phyloP scores from a whole-genome alignment of 2,329 filamentous ascomycete genomes.

The Arthrobotrys pseudoclavata region DNA sequence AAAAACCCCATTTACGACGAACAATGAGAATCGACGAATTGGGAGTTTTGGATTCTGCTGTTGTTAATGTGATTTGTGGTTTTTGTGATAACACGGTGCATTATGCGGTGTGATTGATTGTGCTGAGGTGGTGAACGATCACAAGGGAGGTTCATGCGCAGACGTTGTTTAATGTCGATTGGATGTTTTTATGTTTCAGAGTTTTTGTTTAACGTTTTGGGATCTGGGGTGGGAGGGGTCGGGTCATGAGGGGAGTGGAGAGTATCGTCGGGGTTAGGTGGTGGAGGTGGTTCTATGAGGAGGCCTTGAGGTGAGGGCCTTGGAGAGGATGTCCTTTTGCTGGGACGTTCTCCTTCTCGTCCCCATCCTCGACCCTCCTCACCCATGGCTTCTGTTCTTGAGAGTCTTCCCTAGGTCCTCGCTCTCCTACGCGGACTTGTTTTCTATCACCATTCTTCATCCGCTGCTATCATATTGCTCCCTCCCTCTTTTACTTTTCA shows the following conservation, averaged over 20 bases:
- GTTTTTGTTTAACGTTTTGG: conserved; percentile 1
- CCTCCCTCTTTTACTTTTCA: too few species aligned
- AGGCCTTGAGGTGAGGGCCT: background rate
- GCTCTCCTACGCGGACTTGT: background rate
- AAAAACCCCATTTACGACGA: background rate
- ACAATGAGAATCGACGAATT: background rate
- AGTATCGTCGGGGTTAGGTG: background rate
- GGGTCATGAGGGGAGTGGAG: background rate
- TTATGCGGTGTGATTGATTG: conserved; percentile 16
- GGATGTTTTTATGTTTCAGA: conserved; percentile 23
- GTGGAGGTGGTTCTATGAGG: background rate
- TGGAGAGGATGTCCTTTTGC: background rate
- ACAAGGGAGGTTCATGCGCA: conserved; percentile 23
- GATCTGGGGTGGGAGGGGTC: background rate
- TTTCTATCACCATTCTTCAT: background rate
- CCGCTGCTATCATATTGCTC: too few species aligned
- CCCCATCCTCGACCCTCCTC: background rate
- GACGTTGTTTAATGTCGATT: conserved; percentile 15
- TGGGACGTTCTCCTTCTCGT: background rate
- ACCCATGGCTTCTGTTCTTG: background rate
- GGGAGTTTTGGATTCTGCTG: background rate
- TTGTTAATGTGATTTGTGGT: background rate
- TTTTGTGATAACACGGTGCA: conserved; percentile 12
- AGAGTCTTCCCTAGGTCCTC: too few species aligned
- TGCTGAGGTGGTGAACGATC: conserved; percentile 1